Percentiles rank a stretch among this genome's conserved stretches.
Evolutionary conservation across 2,329 filamentous ascomycete species (phyloP).

Genomic region (Rhinocladiella similis): DNA sequence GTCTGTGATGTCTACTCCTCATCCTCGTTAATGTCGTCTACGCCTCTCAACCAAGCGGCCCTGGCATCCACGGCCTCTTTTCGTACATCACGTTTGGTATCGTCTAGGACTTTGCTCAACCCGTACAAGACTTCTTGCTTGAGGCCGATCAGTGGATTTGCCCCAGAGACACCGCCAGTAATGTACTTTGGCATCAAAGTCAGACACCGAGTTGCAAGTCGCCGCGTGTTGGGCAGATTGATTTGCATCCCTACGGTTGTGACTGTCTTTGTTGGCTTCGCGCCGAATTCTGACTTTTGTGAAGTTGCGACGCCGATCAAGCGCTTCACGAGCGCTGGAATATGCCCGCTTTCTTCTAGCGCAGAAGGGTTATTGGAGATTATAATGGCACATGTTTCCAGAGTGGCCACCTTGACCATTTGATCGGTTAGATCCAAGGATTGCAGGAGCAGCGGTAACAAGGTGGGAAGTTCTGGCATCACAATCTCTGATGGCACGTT

Average conservation of each 20-base stretch:
- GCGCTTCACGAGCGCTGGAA: conserved; percentile 57
- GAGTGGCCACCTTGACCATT: conserved; percentile 59
- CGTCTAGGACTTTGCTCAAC: conserved; percentile 59
- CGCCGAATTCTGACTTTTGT: conserved; percentile 24
- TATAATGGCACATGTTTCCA: conserved; percentile 59
- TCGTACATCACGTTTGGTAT: conserved; percentile 62
- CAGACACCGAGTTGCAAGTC: conserved; percentile 27
- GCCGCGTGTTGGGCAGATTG: conserved; percentile 26
- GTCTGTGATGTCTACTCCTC: conserved; percentile 27
- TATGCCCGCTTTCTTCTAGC: conserved; percentile 54
- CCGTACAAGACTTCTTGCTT: conserved; percentile 58
- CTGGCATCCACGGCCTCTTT: conserved; percentile 63
- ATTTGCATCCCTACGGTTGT: conserved; percentile 24
- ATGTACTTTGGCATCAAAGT: conserved; percentile 28
- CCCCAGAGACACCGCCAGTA: conserved; percentile 34
- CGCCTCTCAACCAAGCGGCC: conserved; percentile 57
- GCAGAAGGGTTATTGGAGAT: conserved; percentile 58
- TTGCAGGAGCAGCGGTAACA: conserved; percentile 63
- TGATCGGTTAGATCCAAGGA: conserved; percentile 56
- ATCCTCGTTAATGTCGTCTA: conserved; percentile 59
- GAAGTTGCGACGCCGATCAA: conserved; percentile 51
- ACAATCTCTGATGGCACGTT: conserved; percentile 62
- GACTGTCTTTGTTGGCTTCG: conserved; percentile 7
- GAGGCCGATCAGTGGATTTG: conserved; percentile 55
- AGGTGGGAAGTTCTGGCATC: conserved; percentile 56